phyloP scores from a whole-genome alignment of 345 rosid species.

The Gynandropsis gynandra region DNA sequence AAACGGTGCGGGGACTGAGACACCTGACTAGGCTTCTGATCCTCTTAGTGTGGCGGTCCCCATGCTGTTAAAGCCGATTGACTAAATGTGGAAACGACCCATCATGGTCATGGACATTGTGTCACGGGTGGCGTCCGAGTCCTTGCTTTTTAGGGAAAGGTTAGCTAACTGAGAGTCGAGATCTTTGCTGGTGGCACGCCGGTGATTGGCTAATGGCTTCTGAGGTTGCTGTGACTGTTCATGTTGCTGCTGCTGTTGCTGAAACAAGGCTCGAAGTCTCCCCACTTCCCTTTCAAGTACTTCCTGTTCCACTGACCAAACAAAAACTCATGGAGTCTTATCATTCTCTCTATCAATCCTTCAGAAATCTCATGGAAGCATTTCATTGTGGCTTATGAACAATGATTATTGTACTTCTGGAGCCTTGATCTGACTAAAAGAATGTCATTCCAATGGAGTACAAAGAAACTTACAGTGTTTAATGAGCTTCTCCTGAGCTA shows the following conservation, averaged over 20 bases:
- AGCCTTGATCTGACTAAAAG: neutral
- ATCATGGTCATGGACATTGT: constrained; percentile 54
- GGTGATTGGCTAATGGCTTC: constrained; percentile 57
- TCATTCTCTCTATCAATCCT: no score
- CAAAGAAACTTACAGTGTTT: constrained; percentile 55
- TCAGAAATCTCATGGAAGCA: no score
- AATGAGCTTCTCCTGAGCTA: constrained; percentile 75
- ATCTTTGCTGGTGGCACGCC: constrained; percentile 64
- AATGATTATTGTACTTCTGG: neutral
- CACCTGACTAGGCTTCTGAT: constrained; percentile 15
- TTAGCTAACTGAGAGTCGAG: constrained; percentile 80
- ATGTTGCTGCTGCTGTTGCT: constrained; percentile 53
- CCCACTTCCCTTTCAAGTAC: constrained; percentile 91
- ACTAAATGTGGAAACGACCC: constrained; percentile 60
- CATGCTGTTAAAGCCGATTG: no score
- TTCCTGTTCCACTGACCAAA: constrained; percentile 86
- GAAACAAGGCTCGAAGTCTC: constrained; percentile 62
- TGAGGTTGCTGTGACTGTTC: constrained; percentile 44
- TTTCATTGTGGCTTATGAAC: no score
- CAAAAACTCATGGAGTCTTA: neutral
- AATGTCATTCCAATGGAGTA: neutral
- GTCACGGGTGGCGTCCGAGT: constrained; percentile 53
- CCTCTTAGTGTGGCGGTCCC: no score
- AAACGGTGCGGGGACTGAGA: constrained; percentile 11
- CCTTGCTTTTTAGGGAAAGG: constrained; percentile 71